Percentiles rank a stretch among this genome's conserved stretches.
phyloP scores from a whole-genome alignment of 371 early-diverging fungal genomes.

The Encephalitozoon cuniculi region DNA sequence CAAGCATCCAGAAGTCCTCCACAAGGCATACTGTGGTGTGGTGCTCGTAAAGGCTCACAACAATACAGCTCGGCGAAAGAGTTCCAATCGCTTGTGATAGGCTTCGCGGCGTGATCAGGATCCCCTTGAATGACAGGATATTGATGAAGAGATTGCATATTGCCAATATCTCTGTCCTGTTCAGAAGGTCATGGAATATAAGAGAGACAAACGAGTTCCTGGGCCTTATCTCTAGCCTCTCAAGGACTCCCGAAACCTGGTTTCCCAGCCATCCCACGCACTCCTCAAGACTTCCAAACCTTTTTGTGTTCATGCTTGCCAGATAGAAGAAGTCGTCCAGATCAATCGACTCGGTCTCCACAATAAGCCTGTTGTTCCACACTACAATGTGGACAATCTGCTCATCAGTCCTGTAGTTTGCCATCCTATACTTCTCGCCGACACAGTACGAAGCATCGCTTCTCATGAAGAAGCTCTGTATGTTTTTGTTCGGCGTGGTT shows the following conservation, averaged over 20 bases:
- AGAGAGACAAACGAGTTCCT: constrained; percentile 42
- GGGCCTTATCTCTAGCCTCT: background rate
- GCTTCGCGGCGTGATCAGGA: constrained; percentile 50
- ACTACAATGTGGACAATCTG: background rate
- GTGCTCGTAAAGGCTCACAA: constrained; percentile 30
- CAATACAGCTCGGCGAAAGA: constrained; percentile 22
- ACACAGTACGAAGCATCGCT: constrained; percentile 56
- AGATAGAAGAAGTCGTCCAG: constrained; percentile 23
- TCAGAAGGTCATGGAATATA: constrained; percentile 47
- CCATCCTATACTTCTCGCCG: constrained; percentile 32
- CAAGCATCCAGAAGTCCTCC: constrained; percentile 55
- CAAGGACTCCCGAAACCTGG: background rate
- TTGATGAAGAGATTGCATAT: constrained; percentile 53
- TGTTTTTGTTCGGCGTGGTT: constrained; percentile 59
- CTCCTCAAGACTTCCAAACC: constrained; percentile 17
- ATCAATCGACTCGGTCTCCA: constrained; percentile 31
- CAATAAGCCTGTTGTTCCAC: background rate
- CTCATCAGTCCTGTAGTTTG: constrained; percentile 34
- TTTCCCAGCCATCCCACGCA: background rate
- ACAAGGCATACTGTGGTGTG: constrained; percentile 25
- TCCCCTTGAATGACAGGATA: constrained; percentile 35
- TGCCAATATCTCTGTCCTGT: constrained; percentile 47
- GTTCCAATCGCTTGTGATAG: constrained; percentile 37
- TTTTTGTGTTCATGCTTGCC: constrained; percentile 26
- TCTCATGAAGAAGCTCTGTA: constrained; percentile 58